Conservation (phyloP, 2,329 filamentous ascomycete genomes). For the Xylariaceae sp. region DNA sequence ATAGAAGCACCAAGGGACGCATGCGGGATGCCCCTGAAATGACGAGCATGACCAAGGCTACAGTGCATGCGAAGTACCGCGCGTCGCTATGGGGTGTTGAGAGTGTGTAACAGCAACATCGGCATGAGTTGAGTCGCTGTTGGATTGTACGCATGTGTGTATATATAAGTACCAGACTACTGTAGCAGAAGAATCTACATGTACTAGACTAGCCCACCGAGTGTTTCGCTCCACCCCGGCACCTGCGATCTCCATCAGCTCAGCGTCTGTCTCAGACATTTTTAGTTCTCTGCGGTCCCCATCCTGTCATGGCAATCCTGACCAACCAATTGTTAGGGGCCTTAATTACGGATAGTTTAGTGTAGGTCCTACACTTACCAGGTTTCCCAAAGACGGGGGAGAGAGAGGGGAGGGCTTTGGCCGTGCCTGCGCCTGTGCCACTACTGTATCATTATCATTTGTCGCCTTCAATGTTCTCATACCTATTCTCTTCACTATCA, state of each 20-base stretch:
- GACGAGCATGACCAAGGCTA: too few species aligned
- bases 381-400: background rate
- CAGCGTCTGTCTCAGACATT: conserved; percentile 25
- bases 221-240: conserved; percentile 4
- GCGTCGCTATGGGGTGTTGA: too few species aligned
- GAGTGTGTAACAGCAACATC: too few species aligned
- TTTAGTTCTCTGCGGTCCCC: conserved; percentile 24
- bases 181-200: too few species aligned
- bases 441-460: background rate
- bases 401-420: conserved; percentile 7
- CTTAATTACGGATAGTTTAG: conserved; percentile 22
- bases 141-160: too few species aligned
- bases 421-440: too few species aligned
- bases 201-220: background rate
- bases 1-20: too few species aligned
- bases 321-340: conserved; percentile 16
- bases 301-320: conserved; percentile 17
- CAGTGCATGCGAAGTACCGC: too few species aligned
- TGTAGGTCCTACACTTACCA: too few species aligned
- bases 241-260: conserved; percentile 23
- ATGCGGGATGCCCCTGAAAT: too few species aligned
- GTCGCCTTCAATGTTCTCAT: background rate
- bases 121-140: too few species aligned
- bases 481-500: background rate
- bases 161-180: too few species aligned